Evolutionary conservation across 2,329 filamentous ascomycete genomes (phyloP).

Genomic region (Aspergillus fischeri): DNA sequence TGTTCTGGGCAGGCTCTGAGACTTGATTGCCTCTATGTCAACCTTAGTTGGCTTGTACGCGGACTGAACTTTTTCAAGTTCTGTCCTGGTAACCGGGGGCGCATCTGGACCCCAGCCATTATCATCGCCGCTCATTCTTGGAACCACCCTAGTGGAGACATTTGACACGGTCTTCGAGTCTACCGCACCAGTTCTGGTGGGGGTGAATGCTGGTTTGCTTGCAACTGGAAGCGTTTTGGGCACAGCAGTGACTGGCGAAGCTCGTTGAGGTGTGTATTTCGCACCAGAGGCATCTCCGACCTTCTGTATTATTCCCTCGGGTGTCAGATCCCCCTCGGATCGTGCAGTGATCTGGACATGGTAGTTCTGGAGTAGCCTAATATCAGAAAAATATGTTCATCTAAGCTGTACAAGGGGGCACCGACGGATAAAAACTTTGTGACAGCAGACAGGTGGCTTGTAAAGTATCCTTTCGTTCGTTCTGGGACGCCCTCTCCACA

Average conservation of each 20-base stretch:
- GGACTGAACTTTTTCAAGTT: constrained; percentile 86
- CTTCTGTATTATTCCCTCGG: constrained; percentile 85
- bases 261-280: constrained; percentile 76
- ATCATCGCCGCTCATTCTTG: constrained; percentile 60
- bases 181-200: constrained; percentile 57
- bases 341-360: constrained; percentile 96
- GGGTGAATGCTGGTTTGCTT: constrained; percentile 89
- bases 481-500: constrained; percentile 98
- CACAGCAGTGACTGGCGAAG: constrained; percentile 50
- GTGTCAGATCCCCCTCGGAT: constrained; percentile 81
- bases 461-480: constrained; percentile 97
- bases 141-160: constrained; percentile 46
- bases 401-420: constrained; percentile 4
- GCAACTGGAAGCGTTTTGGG: constrained; percentile 63
- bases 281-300: constrained; percentile 90
- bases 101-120: constrained; percentile 97
- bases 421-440: constrained; percentile 80
- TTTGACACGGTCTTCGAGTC: constrained; percentile 63
- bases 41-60: constrained; percentile 96
- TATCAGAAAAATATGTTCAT: constrained; percentile 1
- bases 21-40: constrained; percentile 80
- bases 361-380: constrained; percentile 59
- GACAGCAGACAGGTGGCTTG: constrained; percentile 83
- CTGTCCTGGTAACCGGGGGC: constrained; percentile 78
- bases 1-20: constrained; percentile 60